A percentile compares a stretch with the other conserved stretches of the same genome.
These are phyloP conservation scores for Kwoniella sp. DNA, from an alignment of 768 basidiomycete species.

Conservation along the genomic window DNA sequence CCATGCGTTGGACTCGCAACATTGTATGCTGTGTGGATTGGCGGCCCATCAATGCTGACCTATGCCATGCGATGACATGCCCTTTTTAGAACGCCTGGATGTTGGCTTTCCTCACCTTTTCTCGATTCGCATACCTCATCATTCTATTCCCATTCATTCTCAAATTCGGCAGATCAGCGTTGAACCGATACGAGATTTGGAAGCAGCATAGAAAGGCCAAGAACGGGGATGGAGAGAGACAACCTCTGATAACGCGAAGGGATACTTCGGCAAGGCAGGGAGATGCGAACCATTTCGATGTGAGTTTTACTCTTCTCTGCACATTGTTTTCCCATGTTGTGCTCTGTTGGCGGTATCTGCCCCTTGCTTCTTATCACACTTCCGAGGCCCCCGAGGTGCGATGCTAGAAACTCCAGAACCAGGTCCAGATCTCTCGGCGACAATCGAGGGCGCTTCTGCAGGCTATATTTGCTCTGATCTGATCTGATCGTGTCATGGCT, in stretches of 20 bases:
- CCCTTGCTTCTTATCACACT: too few species aligned
- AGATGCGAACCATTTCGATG: constrained; percentile 51
- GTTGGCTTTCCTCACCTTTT: constrained; percentile 45
- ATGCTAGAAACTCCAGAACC: too few species aligned
- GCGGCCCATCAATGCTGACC: too few species aligned
- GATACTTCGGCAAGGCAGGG: constrained; percentile 20
- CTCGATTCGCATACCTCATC: constrained; percentile 39
- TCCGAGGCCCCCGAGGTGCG: too few species aligned
- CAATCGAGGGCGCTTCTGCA: too few species aligned
- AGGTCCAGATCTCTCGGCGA: too few species aligned
- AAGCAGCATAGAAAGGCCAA: constrained; percentile 15
- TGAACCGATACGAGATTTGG: constrained; percentile 26
- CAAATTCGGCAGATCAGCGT: constrained; percentile 33
- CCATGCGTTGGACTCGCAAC: too few species aligned
- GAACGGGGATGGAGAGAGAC: constrained; percentile 25
- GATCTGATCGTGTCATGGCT: too few species aligned
- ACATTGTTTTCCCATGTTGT: too few species aligned
- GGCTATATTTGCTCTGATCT: too few species aligned
- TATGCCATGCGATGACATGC: background rate
- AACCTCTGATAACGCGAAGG: constrained; percentile 13
- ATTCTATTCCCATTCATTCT: constrained; percentile 47
- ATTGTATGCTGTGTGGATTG: background rate
- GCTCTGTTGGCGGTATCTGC: too few species aligned
- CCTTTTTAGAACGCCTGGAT: constrained; percentile 44
- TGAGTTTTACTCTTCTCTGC: too few species aligned